phyloP scores from a whole-genome alignment of 2,329 filamentous ascomycete genomes.

The Colletotrichum sidae region DNA sequence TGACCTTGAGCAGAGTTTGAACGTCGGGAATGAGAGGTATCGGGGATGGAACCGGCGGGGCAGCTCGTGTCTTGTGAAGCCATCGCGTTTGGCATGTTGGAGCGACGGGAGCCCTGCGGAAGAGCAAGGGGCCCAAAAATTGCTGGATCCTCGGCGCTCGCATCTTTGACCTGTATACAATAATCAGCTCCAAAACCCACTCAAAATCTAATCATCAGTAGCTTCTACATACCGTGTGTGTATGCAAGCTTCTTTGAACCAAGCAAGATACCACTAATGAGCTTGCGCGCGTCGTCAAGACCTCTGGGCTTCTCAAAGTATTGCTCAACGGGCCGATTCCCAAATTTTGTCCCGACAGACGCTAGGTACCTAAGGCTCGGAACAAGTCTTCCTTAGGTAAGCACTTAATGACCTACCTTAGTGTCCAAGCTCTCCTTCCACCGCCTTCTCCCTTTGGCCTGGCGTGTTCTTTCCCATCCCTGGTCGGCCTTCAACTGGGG shows the following conservation, averaged over 20 bases:
- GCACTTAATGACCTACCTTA: neutral
- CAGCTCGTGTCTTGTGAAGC: slow-evolving; percentile 55
- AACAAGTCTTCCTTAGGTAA: slow-evolving; percentile 29
- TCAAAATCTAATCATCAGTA: no score
- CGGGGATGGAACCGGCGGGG: slow-evolving; percentile 69
- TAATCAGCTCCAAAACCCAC: slow-evolving; percentile 14
- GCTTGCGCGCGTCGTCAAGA: slow-evolving; percentile 28
- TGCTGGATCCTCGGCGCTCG: slow-evolving; percentile 34
- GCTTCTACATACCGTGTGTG: neutral
- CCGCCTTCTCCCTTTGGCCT: slow-evolving; percentile 13
- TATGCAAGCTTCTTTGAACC: slow-evolving; percentile 18
- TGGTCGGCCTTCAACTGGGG: slow-evolving; percentile 14
- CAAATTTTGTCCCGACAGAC: slow-evolving; percentile 34
- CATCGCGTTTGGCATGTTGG: slow-evolving; percentile 53
- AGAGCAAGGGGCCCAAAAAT: slow-evolving; percentile 29
- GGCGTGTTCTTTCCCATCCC: neutral
- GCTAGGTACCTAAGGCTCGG: slow-evolving; percentile 20
- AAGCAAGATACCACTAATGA: slow-evolving; percentile 4
- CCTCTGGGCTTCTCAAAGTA: slow-evolving; percentile 17
- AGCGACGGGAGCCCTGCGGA: slow-evolving; percentile 40
- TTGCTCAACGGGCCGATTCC: slow-evolving; percentile 20
- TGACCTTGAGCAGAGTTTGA: slow-evolving; percentile 86
- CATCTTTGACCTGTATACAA: slow-evolving; percentile 31
- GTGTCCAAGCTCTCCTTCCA: neutral
- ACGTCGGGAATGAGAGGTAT: slow-evolving; percentile 90